Evolutionary conservation across 2,329 filamentous ascomycete species (phyloP).

Genomic region (Paracamarosporium sp.): DNA sequence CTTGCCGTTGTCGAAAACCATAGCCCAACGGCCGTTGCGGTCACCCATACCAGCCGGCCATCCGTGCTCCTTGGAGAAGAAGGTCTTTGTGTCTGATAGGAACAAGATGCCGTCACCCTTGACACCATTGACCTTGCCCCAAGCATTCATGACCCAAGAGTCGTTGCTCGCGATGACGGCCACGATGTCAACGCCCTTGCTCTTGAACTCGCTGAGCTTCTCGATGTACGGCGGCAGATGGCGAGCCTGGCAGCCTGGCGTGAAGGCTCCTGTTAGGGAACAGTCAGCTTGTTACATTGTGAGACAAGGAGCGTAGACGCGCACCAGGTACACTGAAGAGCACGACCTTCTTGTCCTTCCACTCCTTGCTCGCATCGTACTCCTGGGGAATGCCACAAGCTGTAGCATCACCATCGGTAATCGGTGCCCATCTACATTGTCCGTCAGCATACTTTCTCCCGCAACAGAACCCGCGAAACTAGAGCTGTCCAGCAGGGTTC

Average conservation of each 20-base stretch:
- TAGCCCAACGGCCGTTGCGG: conserved; percentile 78
- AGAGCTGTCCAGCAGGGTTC: neutral
- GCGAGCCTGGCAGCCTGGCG: conserved; percentile 80
- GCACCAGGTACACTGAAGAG: conserved; percentile 71
- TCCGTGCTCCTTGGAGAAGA: conserved; percentile 79
- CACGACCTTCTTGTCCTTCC: conserved; percentile 73
- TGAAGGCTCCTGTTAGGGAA: conserved; percentile 71
- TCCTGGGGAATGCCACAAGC: conserved; percentile 78
- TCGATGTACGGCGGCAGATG: conserved; percentile 83
- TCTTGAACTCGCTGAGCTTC: conserved; percentile 72
- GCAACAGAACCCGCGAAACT: neutral
- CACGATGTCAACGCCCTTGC: conserved; percentile 83
- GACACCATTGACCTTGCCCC: conserved; percentile 86
- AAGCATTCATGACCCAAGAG: conserved; percentile 84
- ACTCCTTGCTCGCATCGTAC: conserved; percentile 82
- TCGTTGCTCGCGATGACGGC: conserved; percentile 86
- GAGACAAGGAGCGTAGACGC: conserved; percentile 13
- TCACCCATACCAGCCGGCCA: conserved; percentile 74
- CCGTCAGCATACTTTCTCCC: neutral
- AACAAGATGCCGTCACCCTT: conserved; percentile 78
- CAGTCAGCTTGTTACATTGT: neutral
- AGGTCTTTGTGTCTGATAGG: conserved; percentile 73
- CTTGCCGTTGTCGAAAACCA: conserved; percentile 80
- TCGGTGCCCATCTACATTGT: conserved; percentile 72
- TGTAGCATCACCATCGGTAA: conserved; percentile 73